These are phyloP conservation scores for Conticribra weissflogii DNA, from an alignment of 108 stramenopile species.

Conservation along the genomic window DNA sequence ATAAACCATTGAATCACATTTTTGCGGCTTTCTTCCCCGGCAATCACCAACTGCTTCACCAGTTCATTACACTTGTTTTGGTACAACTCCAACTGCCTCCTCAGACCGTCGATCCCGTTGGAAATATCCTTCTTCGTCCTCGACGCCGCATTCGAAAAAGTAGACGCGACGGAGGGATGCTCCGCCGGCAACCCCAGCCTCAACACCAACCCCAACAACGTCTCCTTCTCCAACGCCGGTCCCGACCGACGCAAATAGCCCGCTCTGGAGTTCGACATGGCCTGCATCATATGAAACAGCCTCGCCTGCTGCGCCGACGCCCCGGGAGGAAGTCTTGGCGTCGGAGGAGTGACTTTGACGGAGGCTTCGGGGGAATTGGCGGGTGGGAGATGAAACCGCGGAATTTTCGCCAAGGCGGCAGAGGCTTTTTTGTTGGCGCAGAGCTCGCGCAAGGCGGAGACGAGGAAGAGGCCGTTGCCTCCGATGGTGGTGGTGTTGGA, in stretches of 20 bases:
- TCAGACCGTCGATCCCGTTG: conserved; percentile 51
- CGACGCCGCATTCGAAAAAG: conserved; percentile 50
- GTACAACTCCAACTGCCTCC: conserved; percentile 68
- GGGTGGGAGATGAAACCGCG: conserved; percentile 66
- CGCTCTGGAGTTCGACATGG: conserved; percentile 35
- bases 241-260: conserved; percentile 72
- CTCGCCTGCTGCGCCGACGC: conserved; percentile 36
- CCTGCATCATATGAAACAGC: conserved; percentile 61
- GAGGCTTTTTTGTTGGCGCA: conserved; percentile 81
- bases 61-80: conserved; percentile 70
- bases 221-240: conserved; percentile 79
- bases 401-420: conserved; percentile 42
- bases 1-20: conserved; percentile 80
- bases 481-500: too few relatives aligned
- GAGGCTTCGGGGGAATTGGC: conserved; percentile 55
- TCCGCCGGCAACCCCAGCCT: conserved; percentile 69
- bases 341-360: conserved; percentile 56
- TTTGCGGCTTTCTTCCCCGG: too few relatives aligned
- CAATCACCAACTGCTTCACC: conserved; percentile 68
- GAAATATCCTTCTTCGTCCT: conserved; percentile 56
- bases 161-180: conserved; percentile 45
- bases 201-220: conserved; percentile 71
- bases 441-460: conserved; percentile 64
- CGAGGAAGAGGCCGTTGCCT: conserved; percentile 50
- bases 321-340: conserved; percentile 37